These are phyloP conservation scores for Gamsiella multidivaricata DNA, from an alignment of 192 early-diverging fungal species.

Conservation along the genomic window DNA sequence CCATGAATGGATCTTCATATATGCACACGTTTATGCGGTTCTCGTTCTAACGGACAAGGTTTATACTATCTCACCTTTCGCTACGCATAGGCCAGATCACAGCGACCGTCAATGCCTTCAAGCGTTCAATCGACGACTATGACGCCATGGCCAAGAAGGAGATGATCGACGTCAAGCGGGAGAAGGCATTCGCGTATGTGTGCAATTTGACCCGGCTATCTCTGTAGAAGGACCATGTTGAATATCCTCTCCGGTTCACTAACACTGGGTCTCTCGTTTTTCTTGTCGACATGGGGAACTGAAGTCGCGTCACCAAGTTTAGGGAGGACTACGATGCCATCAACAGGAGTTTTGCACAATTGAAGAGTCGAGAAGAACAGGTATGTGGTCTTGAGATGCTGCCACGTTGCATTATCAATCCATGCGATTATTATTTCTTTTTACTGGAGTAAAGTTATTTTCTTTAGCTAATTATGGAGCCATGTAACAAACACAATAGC, in stretches of 20 bases:
- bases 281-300: background rate
- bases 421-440: no score
- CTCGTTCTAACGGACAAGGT: no score
- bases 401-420: slow-evolving; percentile 1
- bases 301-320: slow-evolving; percentile 65
- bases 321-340: slow-evolving; percentile 61
- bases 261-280: no score
- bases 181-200: slow-evolving; percentile 63
- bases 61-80: no score
- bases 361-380: slow-evolving; percentile 62
- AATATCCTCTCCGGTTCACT: no score
- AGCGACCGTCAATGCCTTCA: slow-evolving; percentile 59
- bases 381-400: slow-evolving; percentile 4
- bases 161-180: slow-evolving; percentile 64
- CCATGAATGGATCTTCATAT: no score
- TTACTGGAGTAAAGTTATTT: no score
- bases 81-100: slow-evolving; percentile 71
- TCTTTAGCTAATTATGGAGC: background rate
- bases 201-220: background rate
- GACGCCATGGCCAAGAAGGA: slow-evolving; percentile 66
- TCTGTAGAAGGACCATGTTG: no score
- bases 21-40: no score
- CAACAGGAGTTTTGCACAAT: slow-evolving; percentile 56
- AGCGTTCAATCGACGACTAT: slow-evolving; percentile 70
- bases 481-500: no score